Conservation (phyloP, 176 grass and related monocot species). For the Dendrocalamus sinicus region DNA sequence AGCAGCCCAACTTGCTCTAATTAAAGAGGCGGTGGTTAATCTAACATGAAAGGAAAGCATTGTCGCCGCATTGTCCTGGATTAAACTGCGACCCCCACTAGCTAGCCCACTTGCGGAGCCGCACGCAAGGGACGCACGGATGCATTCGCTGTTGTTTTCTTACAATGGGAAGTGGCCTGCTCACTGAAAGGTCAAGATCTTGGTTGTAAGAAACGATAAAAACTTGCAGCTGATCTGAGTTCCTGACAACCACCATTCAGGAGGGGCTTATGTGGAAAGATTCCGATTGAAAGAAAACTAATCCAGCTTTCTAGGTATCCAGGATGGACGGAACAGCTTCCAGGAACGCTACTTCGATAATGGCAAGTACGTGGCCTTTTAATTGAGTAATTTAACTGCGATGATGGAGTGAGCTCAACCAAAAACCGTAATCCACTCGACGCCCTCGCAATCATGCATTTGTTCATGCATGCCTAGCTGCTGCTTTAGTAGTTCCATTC, state of each 20-base stretch:
- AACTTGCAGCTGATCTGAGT: not conserved
- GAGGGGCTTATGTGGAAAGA: not conserved
- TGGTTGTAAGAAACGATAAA: not conserved
- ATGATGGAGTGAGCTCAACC: not conserved
- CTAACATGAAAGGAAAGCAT: no score
- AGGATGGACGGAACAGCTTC: not conserved
- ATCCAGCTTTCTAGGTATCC: not conserved
- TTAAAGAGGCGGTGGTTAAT: no score
- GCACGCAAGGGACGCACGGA: not conserved
- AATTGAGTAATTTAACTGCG: not conserved
- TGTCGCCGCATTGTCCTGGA: constrained; percentile 20
- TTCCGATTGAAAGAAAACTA: not conserved
- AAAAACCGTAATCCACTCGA: not conserved
- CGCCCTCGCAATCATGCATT: not conserved
- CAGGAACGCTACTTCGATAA: not conserved
- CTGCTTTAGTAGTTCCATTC: no score
- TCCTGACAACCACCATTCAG: not conserved
- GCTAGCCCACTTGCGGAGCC: not conserved
- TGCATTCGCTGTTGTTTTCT: not conserved
- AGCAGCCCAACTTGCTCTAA: no score
- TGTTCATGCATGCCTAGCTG: no score
- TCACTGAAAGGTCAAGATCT: not conserved
- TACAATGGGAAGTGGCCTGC: constrained; percentile 7
- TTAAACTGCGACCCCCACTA: not conserved
- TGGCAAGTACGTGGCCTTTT: not conserved